These are phyloP conservation scores for Talaromyces sp. DNA, from an alignment of 2,329 filamentous ascomycete species.

Conservation along the genomic window DNA sequence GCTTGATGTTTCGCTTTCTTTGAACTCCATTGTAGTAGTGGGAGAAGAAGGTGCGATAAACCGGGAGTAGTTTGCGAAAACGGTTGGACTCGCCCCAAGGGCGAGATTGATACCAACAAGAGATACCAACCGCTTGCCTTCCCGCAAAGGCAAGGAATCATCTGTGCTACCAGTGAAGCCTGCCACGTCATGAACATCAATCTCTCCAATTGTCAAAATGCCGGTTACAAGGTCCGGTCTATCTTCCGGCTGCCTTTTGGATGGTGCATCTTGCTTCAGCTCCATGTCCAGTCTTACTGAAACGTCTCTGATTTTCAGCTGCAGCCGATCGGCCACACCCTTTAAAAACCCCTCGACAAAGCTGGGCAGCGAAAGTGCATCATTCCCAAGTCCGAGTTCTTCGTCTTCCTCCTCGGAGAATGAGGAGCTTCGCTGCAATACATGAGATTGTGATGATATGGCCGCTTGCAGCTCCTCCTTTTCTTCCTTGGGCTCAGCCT, in stretches of 20 bases:
- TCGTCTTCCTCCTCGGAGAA: conserved; percentile 55
- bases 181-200: conserved; percentile 38
- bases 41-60: conserved; percentile 39
- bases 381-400: conserved; percentile 55
- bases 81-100: conserved; percentile 51
- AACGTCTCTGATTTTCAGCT: conserved; percentile 57
- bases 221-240: conserved; percentile 41
- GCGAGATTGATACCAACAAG: conserved; percentile 50
- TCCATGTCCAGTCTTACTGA: conserved; percentile 56
- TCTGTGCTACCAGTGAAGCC: conserved; percentile 18
- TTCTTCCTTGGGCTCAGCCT: conserved; percentile 60
- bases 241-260: conserved; percentile 37
- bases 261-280: conserved; percentile 41
- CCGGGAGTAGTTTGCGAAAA: conserved; percentile 51
- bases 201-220: conserved; percentile 38
- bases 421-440: conserved; percentile 52
- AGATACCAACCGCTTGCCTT: conserved; percentile 49
- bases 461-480: conserved; percentile 61
- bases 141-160: conserved; percentile 28
- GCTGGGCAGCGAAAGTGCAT: conserved; percentile 58
- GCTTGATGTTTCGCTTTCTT: conserved; percentile 33
- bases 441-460: conserved; percentile 54
- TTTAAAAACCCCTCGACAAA: conserved; percentile 63
- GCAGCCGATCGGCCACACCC: conserved; percentile 60
- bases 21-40: conserved; percentile 37